Conservation (phyloP, 441 rosid species). For the Adansonia grandidieri region DNA sequence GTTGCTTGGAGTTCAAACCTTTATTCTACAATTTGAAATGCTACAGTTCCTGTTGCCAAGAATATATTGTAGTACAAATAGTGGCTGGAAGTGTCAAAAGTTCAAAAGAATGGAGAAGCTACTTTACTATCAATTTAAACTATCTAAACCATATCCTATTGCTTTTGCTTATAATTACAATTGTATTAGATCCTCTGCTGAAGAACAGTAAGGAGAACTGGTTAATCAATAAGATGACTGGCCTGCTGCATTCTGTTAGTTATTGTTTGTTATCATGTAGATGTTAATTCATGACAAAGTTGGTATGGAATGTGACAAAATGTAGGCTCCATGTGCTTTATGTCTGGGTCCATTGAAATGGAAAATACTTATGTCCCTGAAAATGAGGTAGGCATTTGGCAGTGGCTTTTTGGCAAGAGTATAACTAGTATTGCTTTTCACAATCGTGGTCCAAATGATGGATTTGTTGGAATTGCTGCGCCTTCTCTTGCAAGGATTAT, state of each 20-base stretch:
- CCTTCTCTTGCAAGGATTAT: slow-evolving; percentile 95
- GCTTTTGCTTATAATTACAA: background rate
- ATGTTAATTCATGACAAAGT: slow-evolving; percentile 7
- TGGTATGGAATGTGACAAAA: slow-evolving; percentile 24
- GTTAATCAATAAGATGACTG: slow-evolving; percentile 1
- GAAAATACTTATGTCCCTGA: slow-evolving; percentile 84
- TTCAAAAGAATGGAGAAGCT: background rate
- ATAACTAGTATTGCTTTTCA: slow-evolving; percentile 67
- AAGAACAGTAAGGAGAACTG: slow-evolving; percentile 2
- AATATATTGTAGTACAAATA: background rate
- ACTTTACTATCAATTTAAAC: slow-evolving; percentile 7
- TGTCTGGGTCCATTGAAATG: slow-evolving; percentile 91
- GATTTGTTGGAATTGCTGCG: slow-evolving; percentile 90
- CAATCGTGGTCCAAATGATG: slow-evolving; percentile 78
- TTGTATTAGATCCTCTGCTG: background rate
- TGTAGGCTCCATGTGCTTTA: slow-evolving; percentile 94
- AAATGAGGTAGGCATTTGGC: slow-evolving; percentile 90
- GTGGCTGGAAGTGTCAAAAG: slow-evolving; percentile 14
- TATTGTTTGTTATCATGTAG: background rate
- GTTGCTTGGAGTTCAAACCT: background rate
- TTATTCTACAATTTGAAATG: background rate
- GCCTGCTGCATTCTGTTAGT: slow-evolving; percentile 10
- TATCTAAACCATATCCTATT: no score
- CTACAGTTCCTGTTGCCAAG: background rate
- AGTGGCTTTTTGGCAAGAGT: slow-evolving; percentile 94